phyloP scores from a whole-genome alignment of 192 early-diverging fungal genomes.

The Podila horticola region DNA sequence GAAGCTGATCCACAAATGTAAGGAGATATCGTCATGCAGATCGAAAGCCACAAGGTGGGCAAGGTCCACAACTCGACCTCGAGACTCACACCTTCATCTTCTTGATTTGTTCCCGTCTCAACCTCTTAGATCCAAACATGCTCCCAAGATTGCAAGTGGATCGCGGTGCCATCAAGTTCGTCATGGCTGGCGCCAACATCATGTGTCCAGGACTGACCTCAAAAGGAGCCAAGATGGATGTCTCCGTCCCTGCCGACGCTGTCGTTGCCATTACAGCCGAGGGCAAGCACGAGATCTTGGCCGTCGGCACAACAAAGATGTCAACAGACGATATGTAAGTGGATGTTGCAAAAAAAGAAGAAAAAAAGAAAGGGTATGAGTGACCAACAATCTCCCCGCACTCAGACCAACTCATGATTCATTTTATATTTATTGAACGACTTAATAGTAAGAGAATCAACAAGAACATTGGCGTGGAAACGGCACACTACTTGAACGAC shows the following conservation, averaged over 20 bases:
- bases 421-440: background rate
- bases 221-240: conserved; percentile 85
- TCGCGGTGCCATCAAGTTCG: conserved; percentile 97
- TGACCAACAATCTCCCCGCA: no score
- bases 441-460: conserved; percentile 73
- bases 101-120: background rate
- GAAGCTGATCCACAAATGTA: conserved; percentile 91
- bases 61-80: no score
- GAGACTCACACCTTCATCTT: background rate
- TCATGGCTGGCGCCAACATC: conserved; percentile 95
- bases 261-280: conserved; percentile 94
- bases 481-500: conserved; percentile 90
- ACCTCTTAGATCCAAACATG: conserved; percentile 82
- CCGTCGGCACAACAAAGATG: conserved; percentile 90
- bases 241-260: conserved; percentile 72
- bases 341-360: no score
- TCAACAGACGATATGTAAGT: conserved; percentile 88
- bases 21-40: conserved; percentile 1
- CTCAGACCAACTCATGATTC: background rate
- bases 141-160: conserved; percentile 94
- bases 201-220: conserved; percentile 99
- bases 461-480: conserved; percentile 92
- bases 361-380: no score
- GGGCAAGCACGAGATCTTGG: conserved; percentile 96
- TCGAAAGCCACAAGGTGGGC: background rate